A percentile compares a stretch with the other conserved stretches of the same genome.
Evolutionary conservation across 345 rosid genomes (phyloP).

Genomic region (Arabidopsis suecica): DNA sequence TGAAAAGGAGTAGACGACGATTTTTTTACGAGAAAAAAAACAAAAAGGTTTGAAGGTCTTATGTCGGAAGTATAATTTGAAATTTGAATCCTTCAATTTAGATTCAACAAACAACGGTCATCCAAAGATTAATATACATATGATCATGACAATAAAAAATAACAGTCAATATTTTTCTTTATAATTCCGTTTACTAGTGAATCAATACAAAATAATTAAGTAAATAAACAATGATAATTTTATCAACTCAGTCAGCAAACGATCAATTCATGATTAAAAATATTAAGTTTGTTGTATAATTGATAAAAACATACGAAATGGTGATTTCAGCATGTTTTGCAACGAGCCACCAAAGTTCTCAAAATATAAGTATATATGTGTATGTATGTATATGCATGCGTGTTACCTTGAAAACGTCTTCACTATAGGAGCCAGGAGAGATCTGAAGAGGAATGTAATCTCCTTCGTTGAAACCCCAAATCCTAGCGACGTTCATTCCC

Average conservation of each 20-base stretch:
- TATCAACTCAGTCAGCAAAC: background rate
- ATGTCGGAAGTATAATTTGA: conserved; percentile 41
- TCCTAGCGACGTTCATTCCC: conserved; percentile 77
- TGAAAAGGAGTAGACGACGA: conserved; percentile 26
- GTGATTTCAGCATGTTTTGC: background rate
- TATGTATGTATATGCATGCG: background rate
- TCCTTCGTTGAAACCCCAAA: conserved; percentile 87
- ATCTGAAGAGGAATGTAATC: conserved; percentile 61
- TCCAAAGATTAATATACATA: background rate
- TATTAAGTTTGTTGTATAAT: background rate
- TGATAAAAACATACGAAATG: background rate
- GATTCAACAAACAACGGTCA: conserved; percentile 19
- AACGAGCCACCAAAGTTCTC: background rate
- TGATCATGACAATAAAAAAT: background rate
- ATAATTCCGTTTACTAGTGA: background rate
- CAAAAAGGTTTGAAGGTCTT: conserved; percentile 30
- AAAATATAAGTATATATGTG: background rate
- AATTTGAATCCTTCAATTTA: conserved; percentile 34
- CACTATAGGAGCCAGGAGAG: conserved; percentile 72
- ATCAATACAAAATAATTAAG: background rate
- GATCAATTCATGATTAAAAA: background rate
- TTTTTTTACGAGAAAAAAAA: conserved; percentile 8
- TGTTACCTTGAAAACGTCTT: conserved; percentile 66
- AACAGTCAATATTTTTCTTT: conserved; percentile 10
- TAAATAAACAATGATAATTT: background rate